Conservation (phyloP, 2,329 filamentous ascomycete genomes). For the Uncinocarpus reesii region DNA sequence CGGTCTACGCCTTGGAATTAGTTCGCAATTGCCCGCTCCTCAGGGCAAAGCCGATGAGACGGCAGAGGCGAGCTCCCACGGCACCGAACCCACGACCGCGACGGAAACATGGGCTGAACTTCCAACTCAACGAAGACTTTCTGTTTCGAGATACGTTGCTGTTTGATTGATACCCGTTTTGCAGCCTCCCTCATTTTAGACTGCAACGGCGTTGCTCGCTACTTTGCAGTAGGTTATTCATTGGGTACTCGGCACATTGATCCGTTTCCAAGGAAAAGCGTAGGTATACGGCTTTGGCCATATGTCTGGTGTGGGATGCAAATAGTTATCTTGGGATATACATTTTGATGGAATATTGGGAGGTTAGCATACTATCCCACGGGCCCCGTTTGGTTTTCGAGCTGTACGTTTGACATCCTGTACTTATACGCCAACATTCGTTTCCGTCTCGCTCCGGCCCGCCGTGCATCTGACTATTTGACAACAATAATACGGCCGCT, state of each 20-base stretch:
- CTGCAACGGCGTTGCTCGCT: not conserved
- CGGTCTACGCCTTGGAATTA: slow-evolving; percentile 57
- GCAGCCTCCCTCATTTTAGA: not conserved
- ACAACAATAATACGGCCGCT: no score
- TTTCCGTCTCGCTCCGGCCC: not conserved
- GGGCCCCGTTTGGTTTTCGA: not conserved
- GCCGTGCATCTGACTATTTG: not conserved
- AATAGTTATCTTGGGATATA: not conserved
- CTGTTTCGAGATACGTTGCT: slow-evolving; percentile 66
- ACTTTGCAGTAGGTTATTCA: slow-evolving; percentile 1
- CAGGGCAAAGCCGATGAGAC: slow-evolving; percentile 31
- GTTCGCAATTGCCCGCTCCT: slow-evolving; percentile 19
- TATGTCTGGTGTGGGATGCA: not conserved
- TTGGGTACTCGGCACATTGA: not conserved
- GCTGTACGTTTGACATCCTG: not conserved
- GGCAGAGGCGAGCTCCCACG: slow-evolving; percentile 18
- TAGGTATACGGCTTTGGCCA: not conserved
- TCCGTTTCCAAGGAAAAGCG: not conserved
- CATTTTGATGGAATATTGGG: not conserved
- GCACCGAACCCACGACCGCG: slow-evolving; percentile 21
- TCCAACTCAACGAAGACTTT: slow-evolving; percentile 54
- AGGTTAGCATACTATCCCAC: not conserved
- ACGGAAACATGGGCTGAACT: slow-evolving; percentile 54
- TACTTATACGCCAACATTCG: no score
- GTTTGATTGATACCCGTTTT: slow-evolving; percentile 19